These are phyloP conservation scores for Gastrolobium villosum DNA, from an alignment of 306 rosid genomes.

Conservation along the genomic window DNA sequence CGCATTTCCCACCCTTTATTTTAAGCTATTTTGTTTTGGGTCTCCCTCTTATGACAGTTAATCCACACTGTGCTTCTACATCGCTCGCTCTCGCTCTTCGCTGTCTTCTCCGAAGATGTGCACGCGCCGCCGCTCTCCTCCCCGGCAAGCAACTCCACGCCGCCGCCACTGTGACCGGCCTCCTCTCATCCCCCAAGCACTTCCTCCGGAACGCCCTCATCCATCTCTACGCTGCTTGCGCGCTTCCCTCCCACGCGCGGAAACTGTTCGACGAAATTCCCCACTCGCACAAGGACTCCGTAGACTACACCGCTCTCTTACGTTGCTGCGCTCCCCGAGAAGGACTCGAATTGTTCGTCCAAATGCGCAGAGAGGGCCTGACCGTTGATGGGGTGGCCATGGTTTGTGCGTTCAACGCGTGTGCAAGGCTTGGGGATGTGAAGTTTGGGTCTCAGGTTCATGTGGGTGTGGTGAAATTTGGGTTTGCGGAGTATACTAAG, in stretches of 20 bases:
- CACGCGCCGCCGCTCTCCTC: conserved; percentile 61
- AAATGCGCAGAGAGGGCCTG: conserved; percentile 57
- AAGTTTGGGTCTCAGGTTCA: conserved; percentile 61
- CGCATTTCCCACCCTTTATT: too few species aligned
- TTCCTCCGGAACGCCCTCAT: conserved; percentile 75
- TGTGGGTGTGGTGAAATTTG: conserved; percentile 55
- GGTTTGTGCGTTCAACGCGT: conserved; percentile 57
- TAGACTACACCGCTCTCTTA: conserved; percentile 76
- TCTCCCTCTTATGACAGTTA: too few species aligned
- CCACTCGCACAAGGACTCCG: conserved; percentile 65
- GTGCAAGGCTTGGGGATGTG: conserved; percentile 59
- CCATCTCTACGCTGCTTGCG: conserved; percentile 53
- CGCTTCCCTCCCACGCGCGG: conserved; percentile 49
- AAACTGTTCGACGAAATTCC: conserved; percentile 73
- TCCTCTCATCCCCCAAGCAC: conserved; percentile 53
- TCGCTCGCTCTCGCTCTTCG: conserved; percentile 56
- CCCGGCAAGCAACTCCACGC: conserved; percentile 78
- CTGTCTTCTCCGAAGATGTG: conserved; percentile 63
- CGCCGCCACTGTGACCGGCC: conserved; percentile 56
- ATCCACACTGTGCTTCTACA: not conserved
- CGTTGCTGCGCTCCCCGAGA: conserved; percentile 54
- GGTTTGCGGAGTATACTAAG: conserved; percentile 54
- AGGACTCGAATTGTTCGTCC: conserved; percentile 57
- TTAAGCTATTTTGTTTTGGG: too few species aligned
- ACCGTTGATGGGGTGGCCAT: conserved; percentile 62